These are phyloP conservation scores for Viridothelium virens DNA, from an alignment of 495 filamentous ascomycete genomes.

Conservation along the genomic window DNA sequence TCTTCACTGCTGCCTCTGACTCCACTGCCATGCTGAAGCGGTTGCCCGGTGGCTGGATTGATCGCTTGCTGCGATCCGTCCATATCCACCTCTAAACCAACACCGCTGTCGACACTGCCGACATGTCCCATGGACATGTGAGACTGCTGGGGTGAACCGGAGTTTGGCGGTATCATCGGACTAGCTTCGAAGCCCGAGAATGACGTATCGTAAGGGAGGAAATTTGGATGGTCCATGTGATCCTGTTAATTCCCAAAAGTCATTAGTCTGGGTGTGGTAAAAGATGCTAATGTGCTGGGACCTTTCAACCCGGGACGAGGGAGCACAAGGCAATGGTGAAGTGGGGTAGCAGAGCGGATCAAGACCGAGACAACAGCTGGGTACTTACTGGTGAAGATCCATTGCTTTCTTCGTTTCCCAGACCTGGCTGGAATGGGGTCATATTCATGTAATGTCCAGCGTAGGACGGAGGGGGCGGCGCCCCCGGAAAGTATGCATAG, in stretches of 20 bases:
- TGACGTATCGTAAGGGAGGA: neutral
- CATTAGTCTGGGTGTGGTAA: neutral
- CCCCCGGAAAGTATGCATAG: neutral
- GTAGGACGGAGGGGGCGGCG: slow-evolving; percentile 3
- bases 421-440: neutral
- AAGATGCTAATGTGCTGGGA: neutral
- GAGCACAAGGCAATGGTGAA: neutral
- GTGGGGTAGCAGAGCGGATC: neutral
- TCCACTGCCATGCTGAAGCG: slow-evolving; percentile 4
- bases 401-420: neutral
- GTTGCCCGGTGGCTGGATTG: slow-evolving; percentile 2
- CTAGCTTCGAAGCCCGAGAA: slow-evolving; percentile 1
- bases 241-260: slow-evolving; percentile 2
- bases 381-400: slow-evolving; percentile 8
- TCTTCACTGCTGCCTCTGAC: slow-evolving; percentile 47
- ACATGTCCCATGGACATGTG: slow-evolving; percentile 18
- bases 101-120: slow-evolving; percentile 23
- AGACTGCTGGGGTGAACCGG: slow-evolving; percentile 18
- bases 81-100: slow-evolving; percentile 20
- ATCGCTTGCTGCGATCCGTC: slow-evolving; percentile 5
- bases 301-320: too few species aligned
- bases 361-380: neutral
- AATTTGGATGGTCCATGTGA: slow-evolving; percentile 7
- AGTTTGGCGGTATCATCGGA: slow-evolving; percentile 13
- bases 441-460: slow-evolving; percentile 5